Base-by-base conservation (phyloP, 225 moss, liverwort and hornwort genomes). In the Sphagnum tenellum region DNA sequence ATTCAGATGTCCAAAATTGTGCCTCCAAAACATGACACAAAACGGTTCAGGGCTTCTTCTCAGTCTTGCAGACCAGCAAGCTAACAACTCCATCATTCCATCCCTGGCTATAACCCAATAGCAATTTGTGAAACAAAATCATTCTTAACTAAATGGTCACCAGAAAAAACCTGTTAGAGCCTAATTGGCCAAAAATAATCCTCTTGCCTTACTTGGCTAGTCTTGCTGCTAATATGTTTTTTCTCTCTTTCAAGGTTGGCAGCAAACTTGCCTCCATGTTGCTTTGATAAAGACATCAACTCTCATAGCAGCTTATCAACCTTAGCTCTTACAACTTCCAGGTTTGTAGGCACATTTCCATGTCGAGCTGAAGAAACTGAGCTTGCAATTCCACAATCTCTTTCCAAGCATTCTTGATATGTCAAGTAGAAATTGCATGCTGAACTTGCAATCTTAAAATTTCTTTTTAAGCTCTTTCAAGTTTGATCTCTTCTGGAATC, bases 141-240 rank as follows among this genome's bases (percentile, higher is more conserved):
- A n/a, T n/a, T n/a, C n/a, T n/a, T n/a, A n/a, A n/a, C n/a, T n/a
- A n/a, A n/a, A n/a, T n/a, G n/a, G n/a, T n/a, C n/a, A n/a, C n/a
- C n/a, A n/a, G n/a, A n/a, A n/a, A n/a, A n/a, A n/a, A n/a, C n/a
- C n/a, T n/a, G n/a, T n/a, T n/a, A n/a, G n/a, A n/a, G n/a, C n/a
- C n/a, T n/a, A n/a, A n/a, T n/a, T n/a, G n/a, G n/a, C n/a, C n/a
- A n/a, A n/a, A n/a, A n/a, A n/a, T n/a, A n/a, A n/a, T n/a, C n/a
- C n/a, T n/a, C n/a, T n/a, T n/a, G n/a, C n/a, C n/a, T n/a, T n/a
- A n/a, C n/a, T n/a, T n/a, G n/a, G n/a, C n/a, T n/a, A n/a, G n/a
- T n/a, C n/a, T n/a, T n/a, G n/a, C 73, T 67, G 52, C 68, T 50
- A 5, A 79, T 79, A 66, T 76, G 78, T 66, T 66, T 73, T 66